Evolutionary conservation across 2,329 filamentous ascomycete genomes (phyloP).

Genomic region (Elsinoe fawcettii): DNA sequence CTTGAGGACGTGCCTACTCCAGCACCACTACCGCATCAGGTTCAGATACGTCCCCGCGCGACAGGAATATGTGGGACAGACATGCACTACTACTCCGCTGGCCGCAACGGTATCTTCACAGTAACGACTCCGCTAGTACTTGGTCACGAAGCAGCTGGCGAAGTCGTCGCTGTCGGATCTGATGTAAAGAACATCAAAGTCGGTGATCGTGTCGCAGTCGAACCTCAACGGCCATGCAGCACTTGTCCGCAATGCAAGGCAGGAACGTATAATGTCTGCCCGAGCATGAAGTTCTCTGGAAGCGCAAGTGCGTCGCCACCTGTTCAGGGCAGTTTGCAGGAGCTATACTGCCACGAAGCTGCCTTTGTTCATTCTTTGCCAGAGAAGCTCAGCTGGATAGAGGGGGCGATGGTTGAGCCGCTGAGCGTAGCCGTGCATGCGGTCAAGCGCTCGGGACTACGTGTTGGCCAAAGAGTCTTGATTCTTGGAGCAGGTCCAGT

Average conservation of each 20-base stretch:
- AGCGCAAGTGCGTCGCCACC: conserved; percentile 15
- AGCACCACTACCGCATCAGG: background rate
- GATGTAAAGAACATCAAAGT: conserved; percentile 49
- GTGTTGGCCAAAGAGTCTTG: conserved; percentile 39
- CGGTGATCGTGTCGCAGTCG: conserved; percentile 65
- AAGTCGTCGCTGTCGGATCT: conserved; percentile 52
- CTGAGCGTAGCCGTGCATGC: conserved; percentile 46
- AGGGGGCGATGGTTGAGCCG: conserved; percentile 48
- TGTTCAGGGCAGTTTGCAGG: conserved; percentile 39
- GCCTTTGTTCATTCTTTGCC: conserved; percentile 45
- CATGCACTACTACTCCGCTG: background rate
- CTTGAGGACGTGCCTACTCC: background rate
- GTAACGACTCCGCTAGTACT: conserved; percentile 44
- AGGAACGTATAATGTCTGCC: conserved; percentile 22
- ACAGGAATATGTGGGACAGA: conserved; percentile 5
- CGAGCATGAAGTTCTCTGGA: conserved; percentile 22
- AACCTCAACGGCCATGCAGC: conserved; percentile 61
- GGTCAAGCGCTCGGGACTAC: conserved; percentile 34
- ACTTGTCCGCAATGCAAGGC: conserved; percentile 46
- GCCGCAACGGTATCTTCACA: background rate
- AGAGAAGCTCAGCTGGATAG: conserved; percentile 40
- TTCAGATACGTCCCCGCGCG: background rate
- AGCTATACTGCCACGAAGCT: conserved; percentile 41
- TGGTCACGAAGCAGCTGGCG: conserved; percentile 63
- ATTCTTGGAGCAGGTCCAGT: conserved; percentile 52